These are phyloP conservation scores for Boletus rex-veris DNA, from an alignment of 768 basidiomycete species.

Conservation along the genomic window DNA sequence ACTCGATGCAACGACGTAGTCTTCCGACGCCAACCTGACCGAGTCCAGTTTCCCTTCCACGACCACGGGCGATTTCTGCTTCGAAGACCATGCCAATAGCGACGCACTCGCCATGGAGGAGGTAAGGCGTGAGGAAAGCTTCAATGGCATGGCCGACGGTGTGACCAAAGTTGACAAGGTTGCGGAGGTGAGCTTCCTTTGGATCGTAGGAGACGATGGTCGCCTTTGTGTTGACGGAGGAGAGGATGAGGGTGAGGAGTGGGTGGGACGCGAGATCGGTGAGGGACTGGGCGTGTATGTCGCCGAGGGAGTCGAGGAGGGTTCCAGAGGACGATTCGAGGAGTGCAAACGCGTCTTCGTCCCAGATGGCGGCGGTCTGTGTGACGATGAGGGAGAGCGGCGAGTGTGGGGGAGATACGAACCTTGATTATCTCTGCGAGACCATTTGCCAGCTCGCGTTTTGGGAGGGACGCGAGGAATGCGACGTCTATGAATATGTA, in stretches of 20 bases:
- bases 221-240: slow-evolving; percentile 92
- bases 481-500: slow-evolving; percentile 98
- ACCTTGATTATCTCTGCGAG: slow-evolving; percentile 99
- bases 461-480: slow-evolving; percentile 89
- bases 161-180: slow-evolving; percentile 99
- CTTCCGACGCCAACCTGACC: slow-evolving; percentile 91
- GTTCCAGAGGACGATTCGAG: slow-evolving; percentile 84
- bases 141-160: slow-evolving; percentile 99
- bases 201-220: slow-evolving; percentile 97
- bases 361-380: slow-evolving; percentile 99
- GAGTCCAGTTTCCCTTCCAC: slow-evolving; percentile 62
- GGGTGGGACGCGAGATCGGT: slow-evolving; percentile 78
- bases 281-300: slow-evolving; percentile 46
- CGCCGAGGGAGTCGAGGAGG: slow-evolving; percentile 82
- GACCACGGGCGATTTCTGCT: slow-evolving; percentile 85
- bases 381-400: slow-evolving; percentile 1
- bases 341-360: slow-evolving; percentile 81
- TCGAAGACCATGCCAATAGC: slow-evolving; percentile 96
- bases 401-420: slow-evolving; percentile 15
- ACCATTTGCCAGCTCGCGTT: slow-evolving; percentile 94
- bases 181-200: slow-evolving; percentile 93
- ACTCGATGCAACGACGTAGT: slow-evolving; percentile 80
- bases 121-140: slow-evolving; percentile 87
- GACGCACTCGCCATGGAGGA: slow-evolving; percentile 96
- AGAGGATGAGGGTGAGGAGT: slow-evolving; percentile 86